A percentile compares a stretch with the other conserved stretches of the same genome.
Conservation (phyloP, 2,329 filamentous ascomycete species). For the Aspergillus flavus region DNA sequence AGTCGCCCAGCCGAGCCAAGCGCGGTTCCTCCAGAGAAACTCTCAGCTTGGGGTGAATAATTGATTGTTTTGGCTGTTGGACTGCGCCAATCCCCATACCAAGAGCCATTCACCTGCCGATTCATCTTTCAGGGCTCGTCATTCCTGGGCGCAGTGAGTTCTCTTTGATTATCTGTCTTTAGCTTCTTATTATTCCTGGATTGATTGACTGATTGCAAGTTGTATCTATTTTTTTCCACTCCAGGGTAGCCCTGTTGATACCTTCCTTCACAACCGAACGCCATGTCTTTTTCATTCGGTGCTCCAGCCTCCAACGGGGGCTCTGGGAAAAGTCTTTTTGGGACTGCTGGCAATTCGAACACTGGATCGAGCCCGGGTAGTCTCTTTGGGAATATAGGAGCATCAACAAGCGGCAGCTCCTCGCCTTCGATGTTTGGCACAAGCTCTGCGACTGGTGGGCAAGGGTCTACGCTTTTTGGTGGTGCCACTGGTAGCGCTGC, state of each 20-base stretch:
- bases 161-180: not conserved
- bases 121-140: constrained; percentile 2
- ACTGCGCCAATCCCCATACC: constrained; percentile 6
- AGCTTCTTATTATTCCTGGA: not conserved
- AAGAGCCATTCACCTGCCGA: constrained; percentile 8
- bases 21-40: constrained; percentile 12
- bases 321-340: constrained; percentile 37
- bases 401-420: constrained; percentile 34
- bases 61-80: constrained; percentile 1
- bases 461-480: constrained; percentile 32
- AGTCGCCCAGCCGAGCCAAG: constrained; percentile 22
- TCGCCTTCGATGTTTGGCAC: constrained; percentile 40
- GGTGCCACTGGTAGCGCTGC: constrained; percentile 24
- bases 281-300: constrained; percentile 44
- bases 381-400: constrained; percentile 47
- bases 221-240: constrained; percentile 17
- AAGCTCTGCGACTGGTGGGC: constrained; percentile 22
- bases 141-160: constrained; percentile 29
- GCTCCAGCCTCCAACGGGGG: constrained; percentile 38
- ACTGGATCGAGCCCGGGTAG: constrained; percentile 28
- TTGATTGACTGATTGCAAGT: constrained; percentile 10
- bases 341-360: constrained; percentile 33
- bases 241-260: constrained; percentile 28
- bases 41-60: constrained; percentile 8
- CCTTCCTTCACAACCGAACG: constrained; percentile 21